Evolutionary conservation across 345 rosid genomes (phyloP), one percentile per base, ranked within the genome.

Genomic region (Eucalyptus marginata): DNA sequence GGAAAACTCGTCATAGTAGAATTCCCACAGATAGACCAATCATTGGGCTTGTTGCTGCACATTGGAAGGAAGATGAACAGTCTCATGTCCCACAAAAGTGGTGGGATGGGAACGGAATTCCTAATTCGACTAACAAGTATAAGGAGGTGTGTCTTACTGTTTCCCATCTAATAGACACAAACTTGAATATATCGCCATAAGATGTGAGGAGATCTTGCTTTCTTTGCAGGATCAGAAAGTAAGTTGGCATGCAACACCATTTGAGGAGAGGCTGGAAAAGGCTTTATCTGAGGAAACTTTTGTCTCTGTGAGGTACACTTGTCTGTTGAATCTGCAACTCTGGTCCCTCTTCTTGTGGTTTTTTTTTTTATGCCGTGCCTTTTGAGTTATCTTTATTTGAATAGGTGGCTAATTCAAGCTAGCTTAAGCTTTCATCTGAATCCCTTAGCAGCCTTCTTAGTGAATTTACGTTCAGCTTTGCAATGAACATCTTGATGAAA

Each of bases 31-130:
- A 97, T 87, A 96, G 96, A 89, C 99, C 99, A 24, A 97, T 97
- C 90, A 94, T 97, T 81, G 99, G 99, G 76, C 93, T 95, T 92
- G 99, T 96, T 91, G 98, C 98, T 54, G 94, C 97, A 90, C 99
- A 97, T 84, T 97, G 99, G 99, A 95, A 93, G 83, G 98, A 94
- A 88, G 91, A 94, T 47, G 96, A 93, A 43, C 87, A 91, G 54
- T 59, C 96, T 88, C 90, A 92, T 17, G 88, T 93, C 89, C 88
- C 96, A 15, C 96, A 95, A 43, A 97, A 94, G 93, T 95, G 98
- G 96, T 97, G 99, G 99, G 98, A 97, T 93, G 99, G 99, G 58
- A 97, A 97, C 79, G 99, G 99, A 86, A 97, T 96, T 89, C 99
- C 99, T 66, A 97, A 97, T 91, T 96, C 99, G n/a, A 97, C 99